Percentiles rank a stretch among this genome's conserved stretches.
phyloP scores from a whole-genome alignment of 768 basidiomycete genomes.

The Trametes gibbosa region DNA sequence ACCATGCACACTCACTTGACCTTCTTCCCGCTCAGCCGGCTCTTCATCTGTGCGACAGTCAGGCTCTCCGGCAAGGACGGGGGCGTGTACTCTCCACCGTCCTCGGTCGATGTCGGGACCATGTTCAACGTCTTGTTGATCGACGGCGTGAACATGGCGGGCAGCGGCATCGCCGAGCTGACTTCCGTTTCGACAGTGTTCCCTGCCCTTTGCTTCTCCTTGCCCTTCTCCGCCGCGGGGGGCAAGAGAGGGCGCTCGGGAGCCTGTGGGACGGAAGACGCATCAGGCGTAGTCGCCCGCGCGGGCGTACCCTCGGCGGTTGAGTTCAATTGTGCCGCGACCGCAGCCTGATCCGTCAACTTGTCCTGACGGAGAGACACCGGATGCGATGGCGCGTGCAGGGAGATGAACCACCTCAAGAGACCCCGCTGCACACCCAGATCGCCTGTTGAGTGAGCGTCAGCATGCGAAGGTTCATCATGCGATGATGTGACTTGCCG shows the following conservation, averaged over 20 bases:
- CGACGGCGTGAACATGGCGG: conserved; percentile 66
- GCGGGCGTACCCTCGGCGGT: neutral
- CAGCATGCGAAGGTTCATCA: conserved; percentile 22
- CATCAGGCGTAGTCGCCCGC: conserved; percentile 18
- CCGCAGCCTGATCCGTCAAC: neutral
- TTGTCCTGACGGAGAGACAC: conserved; percentile 44
- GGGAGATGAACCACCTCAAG: conserved; percentile 63
- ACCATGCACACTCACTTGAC: conserved; percentile 51
- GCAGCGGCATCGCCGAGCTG: conserved; percentile 31
- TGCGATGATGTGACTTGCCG: conserved; percentile 30
- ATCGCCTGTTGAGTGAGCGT: conserved; percentile 49
- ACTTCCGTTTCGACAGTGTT: conserved; percentile 7
- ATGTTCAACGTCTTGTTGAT: conserved; percentile 54
- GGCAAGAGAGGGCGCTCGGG: conserved; percentile 15
- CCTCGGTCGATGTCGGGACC: conserved; percentile 21
- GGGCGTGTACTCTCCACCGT: neutral
- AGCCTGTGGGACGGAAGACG: conserved; percentile 23
- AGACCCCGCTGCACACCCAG: conserved; percentile 80
- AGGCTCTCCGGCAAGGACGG: conserved; percentile 58
- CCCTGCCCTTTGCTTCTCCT: conserved; percentile 24
- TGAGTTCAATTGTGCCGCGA: too few relatives aligned
- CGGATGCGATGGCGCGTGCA: conserved; percentile 51
- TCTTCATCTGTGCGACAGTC: conserved; percentile 53
- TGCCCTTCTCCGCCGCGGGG: conserved; percentile 17
- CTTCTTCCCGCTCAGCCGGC: conserved; percentile 64